Evolutionary conservation across 805 yeast species (phyloP).

Genomic region (Candida incommunis): DNA sequence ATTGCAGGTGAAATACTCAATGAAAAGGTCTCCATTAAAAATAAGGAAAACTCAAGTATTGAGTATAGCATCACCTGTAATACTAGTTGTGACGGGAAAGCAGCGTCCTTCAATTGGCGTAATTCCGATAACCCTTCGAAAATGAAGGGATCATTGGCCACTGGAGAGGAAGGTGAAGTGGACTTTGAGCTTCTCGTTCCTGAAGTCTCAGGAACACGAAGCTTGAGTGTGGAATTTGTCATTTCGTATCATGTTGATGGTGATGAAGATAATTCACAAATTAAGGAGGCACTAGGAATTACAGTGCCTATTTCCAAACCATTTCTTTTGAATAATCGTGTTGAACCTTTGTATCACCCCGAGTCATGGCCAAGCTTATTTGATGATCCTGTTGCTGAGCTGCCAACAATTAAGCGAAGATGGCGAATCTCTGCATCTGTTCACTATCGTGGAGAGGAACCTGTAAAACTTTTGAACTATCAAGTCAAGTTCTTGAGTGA

Average conservation of each 20-base stretch:
- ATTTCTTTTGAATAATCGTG: slow-evolving; percentile 19
- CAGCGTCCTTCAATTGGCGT: background rate
- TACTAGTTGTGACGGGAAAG: background rate
- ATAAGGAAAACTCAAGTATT: slow-evolving; percentile 11
- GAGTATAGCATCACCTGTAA: slow-evolving; percentile 1
- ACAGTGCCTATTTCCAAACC: slow-evolving; percentile 17
- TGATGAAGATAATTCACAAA: slow-evolving; percentile 7
- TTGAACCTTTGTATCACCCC: slow-evolving; percentile 18
- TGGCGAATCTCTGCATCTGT: background rate
- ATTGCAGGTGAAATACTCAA: slow-evolving; percentile 12
- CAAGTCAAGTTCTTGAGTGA: background rate
- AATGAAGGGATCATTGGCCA: background rate
- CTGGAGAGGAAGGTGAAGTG: background rate
- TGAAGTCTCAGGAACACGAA: background rate
- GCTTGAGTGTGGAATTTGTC: background rate
- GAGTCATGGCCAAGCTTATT: slow-evolving; percentile 20
- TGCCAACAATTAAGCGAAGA: background rate
- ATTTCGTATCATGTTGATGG: background rate
- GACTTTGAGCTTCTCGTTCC: background rate
- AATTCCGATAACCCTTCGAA: background rate
- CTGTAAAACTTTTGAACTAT: background rate
- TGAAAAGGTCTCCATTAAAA: slow-evolving; percentile 6
- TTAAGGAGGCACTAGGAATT: slow-evolving; percentile 12
- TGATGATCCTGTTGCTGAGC: slow-evolving; percentile 10
- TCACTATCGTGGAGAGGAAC: background rate